Base-by-base conservation (phyloP, 805 yeast genomes). In the Crinitomyces ghanaensis region DNA sequence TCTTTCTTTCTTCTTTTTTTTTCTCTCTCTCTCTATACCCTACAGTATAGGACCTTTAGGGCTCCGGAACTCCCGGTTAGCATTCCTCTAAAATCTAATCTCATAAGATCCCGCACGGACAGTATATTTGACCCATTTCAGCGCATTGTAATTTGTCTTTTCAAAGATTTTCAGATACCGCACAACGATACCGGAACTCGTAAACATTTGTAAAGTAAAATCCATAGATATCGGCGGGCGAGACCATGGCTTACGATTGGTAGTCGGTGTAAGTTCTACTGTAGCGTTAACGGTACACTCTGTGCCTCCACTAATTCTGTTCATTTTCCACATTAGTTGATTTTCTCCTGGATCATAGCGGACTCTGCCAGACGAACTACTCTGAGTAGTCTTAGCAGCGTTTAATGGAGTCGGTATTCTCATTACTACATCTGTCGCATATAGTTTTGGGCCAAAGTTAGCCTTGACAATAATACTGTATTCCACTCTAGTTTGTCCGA, bases 101-200 rank as follows among this genome's bases (percentile, higher is more conserved):
- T 86, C 95, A 46, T 82, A 85, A 5, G 79, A 70, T 0, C 94
- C 95, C 0, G 88, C 74, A 39, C 67, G 70, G 1, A 88, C 67
- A 11, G 70, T 52, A 52, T 88, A 88, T 45, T 81, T 72, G 21
- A 86, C 93, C 93, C 93, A 84, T 52, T 86, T 88, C 15, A 81
- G 73, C 0, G 93, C 74, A 18, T 68, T 61, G 57, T 83, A 82
- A 35, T 70, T 70, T 46, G 57, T 47, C 53, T 66, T 59, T 59
- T 86, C 66, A 39, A 51, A 60, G 4, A 88, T 77, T 49, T 72
- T 74, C 44, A 86, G 62, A 51, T 70, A 79, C 40, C 78, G 68
- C 24, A 86, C 88, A 12, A 70, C 68, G 29, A 83, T 60, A 0
- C 95, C 93, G 6, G 88, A 75, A 39, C 78, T 63, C 8, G 86